These are phyloP conservation scores for Pythium brachiatum DNA, from an alignment of 352 stramenopile genomes.

Conservation along the genomic window DNA sequence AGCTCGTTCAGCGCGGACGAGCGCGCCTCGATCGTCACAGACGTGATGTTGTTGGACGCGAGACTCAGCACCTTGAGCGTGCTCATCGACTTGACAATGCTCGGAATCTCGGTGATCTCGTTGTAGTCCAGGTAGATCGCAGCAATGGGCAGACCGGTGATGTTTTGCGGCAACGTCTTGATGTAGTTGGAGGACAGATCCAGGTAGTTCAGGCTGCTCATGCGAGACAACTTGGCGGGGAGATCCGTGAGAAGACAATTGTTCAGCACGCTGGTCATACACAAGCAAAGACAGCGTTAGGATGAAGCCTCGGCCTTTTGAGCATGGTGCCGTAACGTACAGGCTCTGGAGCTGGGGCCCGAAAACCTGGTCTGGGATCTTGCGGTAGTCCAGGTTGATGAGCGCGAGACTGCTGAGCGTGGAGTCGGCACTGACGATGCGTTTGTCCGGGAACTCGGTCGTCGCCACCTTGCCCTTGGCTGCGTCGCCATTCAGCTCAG, in stretches of 20 bases:
- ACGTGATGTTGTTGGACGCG: conserved; percentile 11
- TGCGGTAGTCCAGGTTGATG: conserved; percentile 16
- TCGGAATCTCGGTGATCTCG: conserved; percentile 11
- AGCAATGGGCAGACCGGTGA: conserved; percentile 3
- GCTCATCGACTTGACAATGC: conserved; percentile 2
- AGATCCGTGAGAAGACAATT: conserved; percentile 14
- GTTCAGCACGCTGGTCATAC: conserved; percentile 11
- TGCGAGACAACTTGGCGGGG: neutral
- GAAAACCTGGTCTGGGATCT: conserved; percentile 7
- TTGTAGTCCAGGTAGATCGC: conserved; percentile 14
- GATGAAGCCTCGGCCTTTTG: too few species aligned
- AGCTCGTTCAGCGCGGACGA: conserved; percentile 16
- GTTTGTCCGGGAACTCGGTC: conserved; percentile 20
- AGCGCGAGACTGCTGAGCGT: conserved; percentile 11
- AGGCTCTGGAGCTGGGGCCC: conserved; percentile 14
- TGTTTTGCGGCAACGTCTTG: neutral
- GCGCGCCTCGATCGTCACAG: neutral
- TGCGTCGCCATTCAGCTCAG: neutral
- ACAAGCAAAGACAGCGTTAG: too few species aligned
- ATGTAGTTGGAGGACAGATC: conserved; percentile 7
- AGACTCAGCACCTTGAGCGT: conserved; percentile 15
- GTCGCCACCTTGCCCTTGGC: conserved; percentile 20
- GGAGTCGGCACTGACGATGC: conserved; percentile 11
- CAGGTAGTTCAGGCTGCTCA: conserved; percentile 15
- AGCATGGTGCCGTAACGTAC: too few species aligned